Evolutionary conservation across 2,329 filamentous ascomycete genomes (phyloP).

Genomic region (Botrytis pseudocinerea): DNA sequence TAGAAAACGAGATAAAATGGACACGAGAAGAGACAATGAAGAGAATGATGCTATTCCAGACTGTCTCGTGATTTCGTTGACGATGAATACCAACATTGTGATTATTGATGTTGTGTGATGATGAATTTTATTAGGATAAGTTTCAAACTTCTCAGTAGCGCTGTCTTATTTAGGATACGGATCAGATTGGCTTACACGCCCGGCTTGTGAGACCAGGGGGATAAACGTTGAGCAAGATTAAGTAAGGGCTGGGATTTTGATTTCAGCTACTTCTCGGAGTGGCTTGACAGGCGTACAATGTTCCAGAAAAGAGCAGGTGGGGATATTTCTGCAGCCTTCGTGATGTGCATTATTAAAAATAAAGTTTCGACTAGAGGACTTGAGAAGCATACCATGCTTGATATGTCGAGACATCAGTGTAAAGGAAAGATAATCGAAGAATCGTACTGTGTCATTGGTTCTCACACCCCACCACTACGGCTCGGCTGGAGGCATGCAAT

Average conservation of each 20-base stretch:
- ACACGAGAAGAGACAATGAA: constrained; percentile 8
- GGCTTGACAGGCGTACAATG: neutral
- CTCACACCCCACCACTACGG: neutral
- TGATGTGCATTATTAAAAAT: neutral
- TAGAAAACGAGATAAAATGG: neutral
- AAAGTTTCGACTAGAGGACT: neutral
- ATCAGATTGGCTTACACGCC: constrained; percentile 3
- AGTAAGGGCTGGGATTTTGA: constrained; percentile 2
- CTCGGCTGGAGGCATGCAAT: neutral
- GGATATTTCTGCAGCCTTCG: constrained; percentile 1
- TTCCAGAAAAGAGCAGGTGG: constrained; percentile 14
- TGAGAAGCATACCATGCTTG: neutral
- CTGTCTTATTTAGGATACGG: constrained; percentile 3
- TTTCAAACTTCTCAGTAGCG: constrained; percentile 2
- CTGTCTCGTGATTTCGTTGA: constrained; percentile 3
- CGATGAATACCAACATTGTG: neutral
- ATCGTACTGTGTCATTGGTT: neutral
- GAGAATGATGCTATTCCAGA: neutral
- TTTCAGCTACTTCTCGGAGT: constrained; percentile 3
- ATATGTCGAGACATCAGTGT: neutral
- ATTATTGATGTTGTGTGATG: constrained; percentile 3
- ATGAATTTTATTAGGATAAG: neutral
- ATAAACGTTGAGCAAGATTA: constrained; percentile 13
- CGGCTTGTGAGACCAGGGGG: constrained; percentile 12
- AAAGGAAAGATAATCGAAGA: neutral